These are phyloP conservation scores for Adansonia madagascariensis DNA, from an alignment of 441 rosid genomes.

Conservation along the genomic window DNA sequence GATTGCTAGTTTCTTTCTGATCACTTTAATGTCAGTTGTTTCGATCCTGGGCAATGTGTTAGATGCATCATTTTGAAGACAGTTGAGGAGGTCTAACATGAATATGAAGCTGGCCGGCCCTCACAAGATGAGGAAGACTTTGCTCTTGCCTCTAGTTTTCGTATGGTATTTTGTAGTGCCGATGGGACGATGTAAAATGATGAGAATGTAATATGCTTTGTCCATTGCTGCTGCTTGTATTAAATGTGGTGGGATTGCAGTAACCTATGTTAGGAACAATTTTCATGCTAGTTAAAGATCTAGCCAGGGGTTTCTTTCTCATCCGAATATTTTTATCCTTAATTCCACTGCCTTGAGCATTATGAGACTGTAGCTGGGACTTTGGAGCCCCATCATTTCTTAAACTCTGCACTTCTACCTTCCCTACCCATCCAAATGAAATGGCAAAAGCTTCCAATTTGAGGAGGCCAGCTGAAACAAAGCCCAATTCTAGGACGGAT, in stretches of 20 bases:
- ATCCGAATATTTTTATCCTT: background rate
- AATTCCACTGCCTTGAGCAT: no score
- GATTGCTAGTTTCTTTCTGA: conserved; percentile 38
- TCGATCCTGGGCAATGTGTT: conserved; percentile 22
- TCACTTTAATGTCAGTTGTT: conserved; percentile 29
- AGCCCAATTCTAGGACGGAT: no score
- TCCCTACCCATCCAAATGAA: no score
- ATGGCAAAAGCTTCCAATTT: no score
- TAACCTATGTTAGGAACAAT: background rate
- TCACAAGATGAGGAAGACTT: background rate
- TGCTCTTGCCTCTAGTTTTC: conserved; percentile 29
- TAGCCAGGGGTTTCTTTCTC: background rate
- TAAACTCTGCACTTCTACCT: no score
- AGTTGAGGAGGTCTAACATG: background rate
- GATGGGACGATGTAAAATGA: background rate
- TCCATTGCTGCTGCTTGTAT: background rate
- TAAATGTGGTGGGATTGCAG: conserved; percentile 1
- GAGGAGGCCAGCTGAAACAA: no score
- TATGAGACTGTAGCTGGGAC: no score
- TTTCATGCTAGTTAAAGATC: background rate
- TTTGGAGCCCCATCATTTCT: no score
- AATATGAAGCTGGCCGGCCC: background rate
- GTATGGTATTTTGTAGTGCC: conserved; percentile 27
- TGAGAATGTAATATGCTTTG: conserved; percentile 9
- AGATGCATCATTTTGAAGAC: conserved; percentile 13